These are phyloP conservation scores for Penicillium oxalicum DNA, from an alignment of 2,329 filamentous ascomycete genomes.

Conservation along the genomic window DNA sequence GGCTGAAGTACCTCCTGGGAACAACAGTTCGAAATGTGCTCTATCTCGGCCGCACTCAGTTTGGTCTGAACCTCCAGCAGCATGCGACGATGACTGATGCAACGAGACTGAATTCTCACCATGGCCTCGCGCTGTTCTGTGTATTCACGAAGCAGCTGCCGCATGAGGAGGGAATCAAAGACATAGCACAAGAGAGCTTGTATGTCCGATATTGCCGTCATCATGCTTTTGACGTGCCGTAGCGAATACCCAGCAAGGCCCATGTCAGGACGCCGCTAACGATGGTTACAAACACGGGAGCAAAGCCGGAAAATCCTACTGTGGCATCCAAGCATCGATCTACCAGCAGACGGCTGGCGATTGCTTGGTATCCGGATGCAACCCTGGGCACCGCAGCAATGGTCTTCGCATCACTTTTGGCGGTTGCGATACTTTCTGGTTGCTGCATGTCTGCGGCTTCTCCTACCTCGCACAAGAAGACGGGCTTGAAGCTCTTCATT, in stretches of 20 bases:
- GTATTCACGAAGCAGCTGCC: slow-evolving; percentile 25
- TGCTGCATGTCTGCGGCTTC: slow-evolving; percentile 7
- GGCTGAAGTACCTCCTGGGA: neutral
- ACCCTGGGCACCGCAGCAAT: neutral
- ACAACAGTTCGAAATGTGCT: neutral
- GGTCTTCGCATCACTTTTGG: neutral
- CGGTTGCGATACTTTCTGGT: neutral
- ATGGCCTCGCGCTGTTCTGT: slow-evolving; percentile 11
- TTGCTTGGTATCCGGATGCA: neutral
- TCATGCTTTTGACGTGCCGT: slow-evolving; percentile 18
- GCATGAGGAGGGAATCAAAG: slow-evolving; percentile 30
- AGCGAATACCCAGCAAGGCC: slow-evolving; percentile 26
- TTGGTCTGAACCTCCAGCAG: slow-evolving; percentile 7
- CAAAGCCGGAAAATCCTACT: neutral
- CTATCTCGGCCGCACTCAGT: neutral
- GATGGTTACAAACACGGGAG: neutral
- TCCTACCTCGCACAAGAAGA: slow-evolving; percentile 6
- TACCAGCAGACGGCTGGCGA: neutral
- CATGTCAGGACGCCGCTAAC: slow-evolving; percentile 20
- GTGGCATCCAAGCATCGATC: neutral
- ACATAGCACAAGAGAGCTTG: slow-evolving; percentile 31
- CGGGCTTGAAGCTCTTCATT: slow-evolving; percentile 5
- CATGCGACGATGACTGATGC: slow-evolving; percentile 18
- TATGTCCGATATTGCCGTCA: slow-evolving; percentile 26
- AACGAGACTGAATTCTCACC: slow-evolving; percentile 15